Conservation (phyloP, 805 yeast species). For the Blastobotrys chiropterorum region DNA sequence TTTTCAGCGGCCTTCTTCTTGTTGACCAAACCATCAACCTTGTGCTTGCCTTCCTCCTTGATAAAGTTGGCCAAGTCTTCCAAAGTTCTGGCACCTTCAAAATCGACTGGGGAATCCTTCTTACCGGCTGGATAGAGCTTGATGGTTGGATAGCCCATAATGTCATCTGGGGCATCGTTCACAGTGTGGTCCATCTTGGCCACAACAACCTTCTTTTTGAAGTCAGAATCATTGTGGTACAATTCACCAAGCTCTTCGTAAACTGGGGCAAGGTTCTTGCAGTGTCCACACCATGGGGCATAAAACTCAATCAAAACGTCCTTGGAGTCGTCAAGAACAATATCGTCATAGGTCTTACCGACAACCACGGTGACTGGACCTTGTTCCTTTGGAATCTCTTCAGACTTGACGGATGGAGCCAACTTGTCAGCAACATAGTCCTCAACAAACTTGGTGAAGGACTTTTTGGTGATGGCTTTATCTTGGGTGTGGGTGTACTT, state of each 20-base stretch:
- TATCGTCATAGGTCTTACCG: constrained; percentile 70
- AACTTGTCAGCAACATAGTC: constrained; percentile 59
- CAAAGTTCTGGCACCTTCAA: constrained; percentile 65
- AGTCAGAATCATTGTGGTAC: constrained; percentile 46
- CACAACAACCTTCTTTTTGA: constrained; percentile 53
- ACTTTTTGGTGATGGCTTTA: constrained; percentile 42
- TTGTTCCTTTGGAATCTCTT: constrained; percentile 78
- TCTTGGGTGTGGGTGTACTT: constrained; percentile 76
- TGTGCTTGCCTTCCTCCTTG: constrained; percentile 57
- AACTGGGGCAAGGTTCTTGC: constrained; percentile 79
- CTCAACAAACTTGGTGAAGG: constrained; percentile 56
- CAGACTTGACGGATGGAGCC: constrained; percentile 73
- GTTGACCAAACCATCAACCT: constrained; percentile 47
- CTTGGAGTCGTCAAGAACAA: constrained; percentile 58
- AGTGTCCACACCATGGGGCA: constrained; percentile 99
- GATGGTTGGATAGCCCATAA: constrained; percentile 90
- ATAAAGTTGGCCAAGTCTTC: constrained; percentile 67
- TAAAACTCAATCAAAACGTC: constrained; percentile 80
- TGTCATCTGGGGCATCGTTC: constrained; percentile 80
- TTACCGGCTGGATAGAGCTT: constrained; percentile 85
- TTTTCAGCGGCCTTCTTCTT: constrained; percentile 22
- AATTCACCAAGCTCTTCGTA: constrained; percentile 81
- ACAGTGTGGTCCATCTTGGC: constrained; percentile 87
- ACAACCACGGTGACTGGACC: constrained; percentile 69
- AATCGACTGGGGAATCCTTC: constrained; percentile 58